Base-by-base conservation (phyloP, 1,284 basidiomycete species). In the Austropuccinia psidii region DNA sequence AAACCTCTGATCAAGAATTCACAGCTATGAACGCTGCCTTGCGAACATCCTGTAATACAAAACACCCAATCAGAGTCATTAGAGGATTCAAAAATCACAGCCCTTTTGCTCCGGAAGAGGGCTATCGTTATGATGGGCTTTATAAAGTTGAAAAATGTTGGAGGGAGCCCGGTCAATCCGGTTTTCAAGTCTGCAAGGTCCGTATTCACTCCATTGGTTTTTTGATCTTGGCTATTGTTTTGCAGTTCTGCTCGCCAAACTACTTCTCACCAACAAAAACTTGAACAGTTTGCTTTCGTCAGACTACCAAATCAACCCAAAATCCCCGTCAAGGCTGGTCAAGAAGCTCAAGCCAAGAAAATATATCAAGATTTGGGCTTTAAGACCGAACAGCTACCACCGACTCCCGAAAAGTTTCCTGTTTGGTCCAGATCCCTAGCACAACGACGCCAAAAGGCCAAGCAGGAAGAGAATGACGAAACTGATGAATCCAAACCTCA, bases 81-180 rank as follows among this genome's bases (percentile, higher is more conserved):
- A 85, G 91, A 31, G 91, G 90, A 0, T 92, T 81, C 83, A 93
- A 93, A 79, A 81, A 86, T n/a, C 79, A 81, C 21, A 89, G 88
- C 0, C 58, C 74, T 4, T 79, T 74, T 64, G 75, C 77, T 1
- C 80, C 80, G 0, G 27, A 7, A 0, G 73, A 76, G 33, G 78
- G 89, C 19, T 93, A 91, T 78, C 87, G 90, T 11, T 93, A 93
- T 78, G 88, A 91, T 77, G 91, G 91, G 0, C 82, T 93, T 33
- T 93, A 93, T 78, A 82, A 79, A 1, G 88, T 90, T 7, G 88
- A 86, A 76, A 73, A 80, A 29, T 74, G 60, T 33, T 74, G 74
- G 74, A 15, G 19, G n/a, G 90, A 89, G 1, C 77, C 87, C 62
- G 88, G 88, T 74, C 78, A 83, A 0, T 82, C 85, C 17, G 88